phyloP scores from a whole-genome alignment of 306 rosid genomes.

The Hylodesmum podocarpum region DNA sequence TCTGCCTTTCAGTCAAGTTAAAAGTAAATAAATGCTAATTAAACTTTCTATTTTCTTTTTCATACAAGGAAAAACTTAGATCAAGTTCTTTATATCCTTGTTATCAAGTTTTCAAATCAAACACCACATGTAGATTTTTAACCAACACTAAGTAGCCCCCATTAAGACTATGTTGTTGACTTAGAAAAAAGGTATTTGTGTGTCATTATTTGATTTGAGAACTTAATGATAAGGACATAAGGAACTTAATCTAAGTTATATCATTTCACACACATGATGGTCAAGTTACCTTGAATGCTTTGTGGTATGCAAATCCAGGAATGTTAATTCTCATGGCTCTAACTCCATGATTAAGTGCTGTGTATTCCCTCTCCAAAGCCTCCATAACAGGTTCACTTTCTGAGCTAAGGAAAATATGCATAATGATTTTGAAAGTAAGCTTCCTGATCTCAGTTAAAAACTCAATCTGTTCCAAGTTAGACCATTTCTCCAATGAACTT shows the following conservation, averaged over 20 bases:
- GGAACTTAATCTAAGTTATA: neutral
- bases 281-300: slow-evolving; percentile 64
- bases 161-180: neutral
- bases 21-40: neutral
- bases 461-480: slow-evolving; percentile 64
- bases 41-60: neutral
- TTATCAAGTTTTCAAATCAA: neutral
- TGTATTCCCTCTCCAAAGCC: slow-evolving; percentile 77
- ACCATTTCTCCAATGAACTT: slow-evolving; percentile 71
- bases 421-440: slow-evolving; percentile 80
- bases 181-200: neutral
- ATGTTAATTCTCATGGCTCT: slow-evolving; percentile 83
- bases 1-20: neutral
- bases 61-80: neutral
- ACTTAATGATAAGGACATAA: neutral
- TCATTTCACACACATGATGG: neutral
- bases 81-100: neutral
- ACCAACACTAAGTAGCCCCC: neutral
- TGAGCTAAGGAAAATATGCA: slow-evolving; percentile 79
- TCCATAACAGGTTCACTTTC: slow-evolving; percentile 68
- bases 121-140: neutral
- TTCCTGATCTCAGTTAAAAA: slow-evolving; percentile 62
- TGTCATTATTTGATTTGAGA: neutral
- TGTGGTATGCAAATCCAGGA: slow-evolving; percentile 91
- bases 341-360: slow-evolving; percentile 70